phyloP scores from a whole-genome alignment of 164 flowering plant genomes.

The Aristolochia californica region DNA sequence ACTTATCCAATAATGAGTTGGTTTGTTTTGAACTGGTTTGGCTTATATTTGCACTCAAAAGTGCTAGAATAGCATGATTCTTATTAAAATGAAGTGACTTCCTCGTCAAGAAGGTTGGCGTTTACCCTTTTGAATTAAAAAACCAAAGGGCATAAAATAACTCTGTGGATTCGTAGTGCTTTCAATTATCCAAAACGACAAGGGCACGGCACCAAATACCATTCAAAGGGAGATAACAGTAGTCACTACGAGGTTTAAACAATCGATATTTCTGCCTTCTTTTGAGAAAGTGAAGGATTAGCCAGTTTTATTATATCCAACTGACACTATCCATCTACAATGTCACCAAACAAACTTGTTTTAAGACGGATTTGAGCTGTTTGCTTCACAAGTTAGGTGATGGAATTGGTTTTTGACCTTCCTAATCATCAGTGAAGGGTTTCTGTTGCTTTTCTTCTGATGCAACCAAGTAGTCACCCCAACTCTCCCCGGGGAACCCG shows the following conservation, averaged over 20 bases:
- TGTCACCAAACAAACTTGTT: no score
- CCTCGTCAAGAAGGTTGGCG: conserved; percentile 2
- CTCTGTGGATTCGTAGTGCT: conserved; percentile 33
- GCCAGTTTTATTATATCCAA: not conserved
- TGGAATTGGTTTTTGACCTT: no score
- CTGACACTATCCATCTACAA: not conserved
- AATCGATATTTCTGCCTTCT: conserved; percentile 1
- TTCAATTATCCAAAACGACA: conserved; percentile 62
- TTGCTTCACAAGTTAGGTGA: not conserved
- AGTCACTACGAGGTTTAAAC: conserved; percentile 8
- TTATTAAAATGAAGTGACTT: not conserved
- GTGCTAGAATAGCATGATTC: not conserved
- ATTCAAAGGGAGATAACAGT: conserved; percentile 39
- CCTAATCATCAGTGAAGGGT: no score
- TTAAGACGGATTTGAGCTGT: no score
- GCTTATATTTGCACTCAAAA: not conserved
- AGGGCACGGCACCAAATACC: conserved; percentile 58
- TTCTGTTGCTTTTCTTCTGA: no score
- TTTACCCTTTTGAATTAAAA: no score
- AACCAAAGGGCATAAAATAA: conserved; percentile 35
- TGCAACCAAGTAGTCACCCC: no score
- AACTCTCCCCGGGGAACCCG: no score
- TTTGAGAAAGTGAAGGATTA: conserved; percentile 1
- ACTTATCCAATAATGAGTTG: not conserved
- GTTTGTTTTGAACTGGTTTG: not conserved